Percentiles rank a stretch among this genome's conserved stretches.
These are phyloP conservation scores for Pyrenophora tritici-repentis DNA, from an alignment of 2,329 filamentous ascomycete species.

Conservation along the genomic window DNA sequence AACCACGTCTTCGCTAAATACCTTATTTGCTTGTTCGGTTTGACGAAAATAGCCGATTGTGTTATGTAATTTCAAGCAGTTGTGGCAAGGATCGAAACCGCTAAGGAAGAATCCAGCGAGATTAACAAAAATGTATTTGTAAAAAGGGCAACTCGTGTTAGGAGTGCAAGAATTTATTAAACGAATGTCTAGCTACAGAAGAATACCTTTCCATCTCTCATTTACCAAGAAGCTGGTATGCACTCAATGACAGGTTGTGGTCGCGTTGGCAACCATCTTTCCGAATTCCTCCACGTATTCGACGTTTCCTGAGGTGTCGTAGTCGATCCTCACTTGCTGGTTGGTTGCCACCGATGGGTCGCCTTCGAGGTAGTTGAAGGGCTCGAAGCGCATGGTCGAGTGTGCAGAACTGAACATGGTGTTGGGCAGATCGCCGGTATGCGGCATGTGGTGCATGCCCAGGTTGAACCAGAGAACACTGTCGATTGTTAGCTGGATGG, in stretches of 20 bases:
- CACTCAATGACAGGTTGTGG: neutral
- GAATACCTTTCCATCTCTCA: no score
- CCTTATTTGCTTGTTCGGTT: no score
- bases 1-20: no score
- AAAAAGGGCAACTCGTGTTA: no score
- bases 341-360: constrained; percentile 50
- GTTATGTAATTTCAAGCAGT: no score
- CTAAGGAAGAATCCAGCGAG: no score
- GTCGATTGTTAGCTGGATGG: constrained; percentile 7
- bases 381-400: constrained; percentile 52
- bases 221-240: no score
- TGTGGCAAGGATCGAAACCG: no score
- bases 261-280: constrained; percentile 5
- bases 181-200: no score
- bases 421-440: constrained; percentile 54
- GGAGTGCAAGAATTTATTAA: no score
- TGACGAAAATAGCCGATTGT: no score
- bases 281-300: constrained; percentile 18
- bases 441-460: constrained; percentile 58
- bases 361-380: constrained; percentile 52
- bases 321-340: constrained; percentile 50
- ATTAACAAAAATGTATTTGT: no score
- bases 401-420: constrained; percentile 58
- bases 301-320: constrained; percentile 21
- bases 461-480: constrained; percentile 58